Base-by-base conservation (phyloP, 208 protist genomes). In the Wallacemonas sp. region DNA sequence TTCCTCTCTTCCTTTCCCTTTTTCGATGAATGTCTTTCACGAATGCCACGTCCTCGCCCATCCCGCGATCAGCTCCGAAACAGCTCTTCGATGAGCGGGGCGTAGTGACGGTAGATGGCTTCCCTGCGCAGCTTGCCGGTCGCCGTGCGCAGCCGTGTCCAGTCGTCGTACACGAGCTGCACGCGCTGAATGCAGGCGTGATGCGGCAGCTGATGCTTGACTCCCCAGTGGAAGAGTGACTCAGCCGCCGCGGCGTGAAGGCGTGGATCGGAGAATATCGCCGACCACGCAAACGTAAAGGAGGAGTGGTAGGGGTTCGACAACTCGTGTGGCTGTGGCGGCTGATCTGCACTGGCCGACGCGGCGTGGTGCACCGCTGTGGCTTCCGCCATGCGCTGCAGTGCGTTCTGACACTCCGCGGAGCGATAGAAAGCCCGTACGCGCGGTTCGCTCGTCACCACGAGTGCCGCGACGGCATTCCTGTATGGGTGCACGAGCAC, bases 61-160 rank as follows among this genome's bases (percentile, higher is more conserved):
- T n/a, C n/a, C n/a, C n/a, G n/a, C n/a, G n/a, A n/a, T n/a, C n/a
- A n/a, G n/a, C n/a, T n/a, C n/a, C n/a, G 47, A 60, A 94, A 96
- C 43, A 94, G 63, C 38, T 85, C 67, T 16, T 85, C 49, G 49
- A 94, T 88, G 11, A 87, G 32, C 2, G 49, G 72, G 4, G 55
- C 65, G 60, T 94, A 94, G 1, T 66, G 44, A 3, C 57, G 38
- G 14, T 78, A 69, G 14, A 96, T 70, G 11, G 24, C 71, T 19
- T 57, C 36, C 29, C 91, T 81, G 9, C 79, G 36, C 1, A 96
- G 69, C 41, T 85, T 81, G 4, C 76, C 75, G 8, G 91, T 84
- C 3, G 76, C 63, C 11, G 85, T 96, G 14, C 87, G 72, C 1
- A 88, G 47, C n/a, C 68, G 68, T 5, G 80, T 87, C 88, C 90